These are phyloP conservation scores for Reticulascus tulasneorum DNA, from an alignment of 2,329 filamentous ascomycete genomes.

Conservation along the genomic window DNA sequence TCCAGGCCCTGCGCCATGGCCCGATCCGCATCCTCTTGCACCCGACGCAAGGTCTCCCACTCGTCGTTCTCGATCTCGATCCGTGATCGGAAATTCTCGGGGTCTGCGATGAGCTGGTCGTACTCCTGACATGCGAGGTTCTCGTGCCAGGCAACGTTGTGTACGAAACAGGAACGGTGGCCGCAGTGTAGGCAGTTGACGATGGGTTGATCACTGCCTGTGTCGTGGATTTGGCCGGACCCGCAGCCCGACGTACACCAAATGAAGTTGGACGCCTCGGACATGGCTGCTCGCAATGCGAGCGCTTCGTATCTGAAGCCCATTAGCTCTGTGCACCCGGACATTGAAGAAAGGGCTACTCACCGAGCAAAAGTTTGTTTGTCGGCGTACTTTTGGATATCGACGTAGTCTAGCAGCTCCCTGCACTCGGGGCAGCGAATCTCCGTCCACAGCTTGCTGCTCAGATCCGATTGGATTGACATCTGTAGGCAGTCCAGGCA, in stretches of 20 bases:
- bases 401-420: constrained; percentile 34
- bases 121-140: constrained; percentile 39
- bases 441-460: constrained; percentile 35
- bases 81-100: constrained; percentile 31
- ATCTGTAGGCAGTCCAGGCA: constrained; percentile 30
- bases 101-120: constrained; percentile 32
- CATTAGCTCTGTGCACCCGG: background rate
- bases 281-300: constrained; percentile 37
- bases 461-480: constrained; percentile 30
- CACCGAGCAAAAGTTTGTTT: constrained; percentile 38
- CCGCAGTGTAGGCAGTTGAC: constrained; percentile 36
- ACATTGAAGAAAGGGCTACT: background rate
- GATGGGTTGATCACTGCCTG: constrained; percentile 32
- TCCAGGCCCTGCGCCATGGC: constrained; percentile 27
- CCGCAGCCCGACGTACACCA: constrained; percentile 52
- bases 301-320: constrained; percentile 36
- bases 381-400: constrained; percentile 42
- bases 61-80: constrained; percentile 37
- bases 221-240: constrained; percentile 48
- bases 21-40: constrained; percentile 43
- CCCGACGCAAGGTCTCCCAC: constrained; percentile 39
- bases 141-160: constrained; percentile 38
- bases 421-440: constrained; percentile 51
- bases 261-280: constrained; percentile 39
- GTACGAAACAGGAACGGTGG: constrained; percentile 38